Base-by-base conservation (phyloP, 805 yeast species). In the Peterozyma toletana region DNA sequence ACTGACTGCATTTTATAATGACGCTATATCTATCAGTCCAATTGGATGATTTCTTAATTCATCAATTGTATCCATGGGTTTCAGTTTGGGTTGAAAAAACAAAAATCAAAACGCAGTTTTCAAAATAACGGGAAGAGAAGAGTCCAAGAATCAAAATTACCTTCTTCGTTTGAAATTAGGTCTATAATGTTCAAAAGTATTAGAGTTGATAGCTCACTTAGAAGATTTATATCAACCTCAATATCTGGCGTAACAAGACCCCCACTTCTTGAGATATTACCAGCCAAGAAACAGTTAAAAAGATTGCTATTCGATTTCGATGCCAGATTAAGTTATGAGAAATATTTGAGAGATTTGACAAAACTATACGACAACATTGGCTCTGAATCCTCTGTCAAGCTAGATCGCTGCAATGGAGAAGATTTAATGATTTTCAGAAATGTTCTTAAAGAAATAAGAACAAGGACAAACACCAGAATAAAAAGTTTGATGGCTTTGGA, bases 351-450 rank as follows among this genome's bases (percentile, higher is more conserved):
- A 1, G 69, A 77, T 0, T 69, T 77, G 44, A 69, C 73, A 49
- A 46, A 69, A 0, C 58, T 84, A 3, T 84, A 84, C 54, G 59
- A 67, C 11, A n/a, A 38, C 1, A 31, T 43, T 2, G 35, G 34
- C 60, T 64, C 17, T 47, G 43, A 29, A 50, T 75, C 4, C 86
- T 87, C 1, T 46, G 50, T 1, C 74, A 70, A 42, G 66, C 79
- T 34, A 59, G 55, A 21, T 21, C 27, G 27, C 27, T 21, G 27
- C 7, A 10, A 18, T 13, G 78, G 84, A 0, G 59, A 66, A 1
- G 90, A 85, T 49, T 64, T 88, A 44, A 75, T 86, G 77, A 57
- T 72, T 3, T 78, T 86, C 66, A 86, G 86, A 57, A 70, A 73
- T 29, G 80, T 85, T 0, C 62, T 89, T 27, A 80, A 77, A 39